Percentiles rank a stretch among this genome's conserved stretches.
phyloP scores from a whole-genome alignment of 164 flowering plant species.

The Protea cynaroides region DNA sequence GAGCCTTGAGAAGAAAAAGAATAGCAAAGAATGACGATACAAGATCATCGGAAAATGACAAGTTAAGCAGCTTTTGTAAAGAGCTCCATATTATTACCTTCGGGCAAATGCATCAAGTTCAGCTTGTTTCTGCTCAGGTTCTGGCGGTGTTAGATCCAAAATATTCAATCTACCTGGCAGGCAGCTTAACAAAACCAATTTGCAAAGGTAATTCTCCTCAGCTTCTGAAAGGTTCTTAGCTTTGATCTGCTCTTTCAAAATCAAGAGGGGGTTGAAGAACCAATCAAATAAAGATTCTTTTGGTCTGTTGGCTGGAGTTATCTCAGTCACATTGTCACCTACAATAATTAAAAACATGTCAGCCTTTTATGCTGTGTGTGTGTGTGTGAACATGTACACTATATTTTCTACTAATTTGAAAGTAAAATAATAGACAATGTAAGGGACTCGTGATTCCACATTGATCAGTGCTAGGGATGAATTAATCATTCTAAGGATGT shows the following conservation, averaged over 20 bases:
- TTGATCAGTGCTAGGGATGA: too few species aligned
- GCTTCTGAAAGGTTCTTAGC: slow-evolving; percentile 57
- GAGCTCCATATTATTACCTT: slow-evolving; percentile 37
- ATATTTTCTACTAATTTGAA: too few species aligned
- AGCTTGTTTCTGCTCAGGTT: slow-evolving; percentile 54
- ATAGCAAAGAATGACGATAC: neutral
- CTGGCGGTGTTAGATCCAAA: slow-evolving; percentile 38
- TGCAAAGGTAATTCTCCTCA: slow-evolving; percentile 66
- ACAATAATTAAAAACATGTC: slow-evolving; percentile 9
- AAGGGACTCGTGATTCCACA: too few species aligned
- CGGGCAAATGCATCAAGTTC: slow-evolving; percentile 82
- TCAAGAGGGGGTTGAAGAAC: slow-evolving; percentile 77
- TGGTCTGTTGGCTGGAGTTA: slow-evolving; percentile 65
- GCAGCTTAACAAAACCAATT: slow-evolving; percentile 56
- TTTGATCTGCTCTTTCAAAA: slow-evolving; percentile 84
- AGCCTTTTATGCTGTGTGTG: neutral
- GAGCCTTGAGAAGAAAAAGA: slow-evolving; percentile 36
- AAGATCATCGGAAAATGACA: neutral
- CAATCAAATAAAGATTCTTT: slow-evolving; percentile 68
- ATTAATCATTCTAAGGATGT: too few species aligned
- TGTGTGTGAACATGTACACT: too few species aligned
- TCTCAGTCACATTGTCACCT: slow-evolving; percentile 65
- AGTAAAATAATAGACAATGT: too few species aligned
- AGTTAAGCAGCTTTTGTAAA: neutral
- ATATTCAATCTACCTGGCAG: slow-evolving; percentile 50